Base-by-base conservation (phyloP, 257 asterid species). In the Przewalskia tangutica region DNA sequence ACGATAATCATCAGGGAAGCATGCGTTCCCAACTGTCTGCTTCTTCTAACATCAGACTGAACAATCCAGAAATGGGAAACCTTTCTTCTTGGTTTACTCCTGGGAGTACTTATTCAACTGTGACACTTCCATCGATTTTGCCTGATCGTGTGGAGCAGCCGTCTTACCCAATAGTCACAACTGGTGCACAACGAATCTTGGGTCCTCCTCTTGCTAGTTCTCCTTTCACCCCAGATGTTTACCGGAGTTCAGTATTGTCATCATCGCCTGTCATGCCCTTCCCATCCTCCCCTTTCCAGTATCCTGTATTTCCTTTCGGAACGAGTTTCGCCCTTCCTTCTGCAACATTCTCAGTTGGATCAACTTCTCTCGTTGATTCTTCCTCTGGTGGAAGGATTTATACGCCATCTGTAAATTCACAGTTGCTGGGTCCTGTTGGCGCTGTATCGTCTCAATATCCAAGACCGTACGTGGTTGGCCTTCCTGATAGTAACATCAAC, bases 191-290 rank as follows among this genome's bases (percentile, higher is more conserved):
- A 77, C 89, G 97, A 82, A 83, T 91, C 6, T 89, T 93, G 85
- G 91, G 87, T 59, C 89, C 92, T 83, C 64, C 32, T 27, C 32
- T 93, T 85, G 93, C 90, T 14, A 84, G 89, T 56, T 38, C 86
- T 50, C 84, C 91, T 66, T 89, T 89, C 77, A 76, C 84, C 51
- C 88, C 91, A 14, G 98, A 93, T 80, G 81, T 90, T 60, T 90
- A 89, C 75, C 90, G 97, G n/a, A 97, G 97, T 77, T 92, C 99
- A 4, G 93, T 93, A 70, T 87, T 95, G 86, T 82, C 98, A 79
- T 92, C 98, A 17, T 92, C 99, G 36, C 97, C 97, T 55, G 97
- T 97, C 0, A 86, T 84, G 83, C 86, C 87, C 60, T 86, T 84
- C 40, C 79, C 84, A 32, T 71, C 87, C 53, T 63, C 82, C 62